These are phyloP conservation scores for Pestalotiopsis sp. DNA, from an alignment of 2,329 filamentous ascomycete genomes.

Conservation along the genomic window DNA sequence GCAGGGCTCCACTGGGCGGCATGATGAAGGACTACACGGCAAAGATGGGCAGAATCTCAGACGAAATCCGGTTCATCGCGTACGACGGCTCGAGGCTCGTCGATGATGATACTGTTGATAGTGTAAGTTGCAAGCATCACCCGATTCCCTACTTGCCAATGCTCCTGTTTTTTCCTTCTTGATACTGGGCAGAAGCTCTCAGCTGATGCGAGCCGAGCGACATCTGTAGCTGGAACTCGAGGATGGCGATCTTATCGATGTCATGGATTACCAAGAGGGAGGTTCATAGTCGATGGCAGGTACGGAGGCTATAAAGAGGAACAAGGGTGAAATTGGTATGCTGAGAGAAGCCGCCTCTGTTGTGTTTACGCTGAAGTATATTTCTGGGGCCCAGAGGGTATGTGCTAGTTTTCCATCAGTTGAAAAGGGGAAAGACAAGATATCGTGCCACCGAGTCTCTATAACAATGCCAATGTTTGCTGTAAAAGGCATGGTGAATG, in stretches of 20 bases:
- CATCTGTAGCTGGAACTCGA: slow-evolving; percentile 3
- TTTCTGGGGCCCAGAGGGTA: no score
- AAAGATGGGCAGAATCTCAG: background rate
- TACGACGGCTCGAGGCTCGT: background rate
- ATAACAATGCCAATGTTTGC: no score
- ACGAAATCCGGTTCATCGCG: background rate
- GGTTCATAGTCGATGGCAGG: background rate
- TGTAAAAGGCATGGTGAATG: no score
- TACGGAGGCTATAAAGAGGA: background rate
- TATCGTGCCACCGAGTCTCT: no score
- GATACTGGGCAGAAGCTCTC: background rate
- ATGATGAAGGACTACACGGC: background rate
- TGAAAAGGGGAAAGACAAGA: no score
- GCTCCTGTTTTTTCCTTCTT: no score
- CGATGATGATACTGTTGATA: background rate
- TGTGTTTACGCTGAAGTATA: no score
- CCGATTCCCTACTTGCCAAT: no score
- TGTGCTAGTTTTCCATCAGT: no score
- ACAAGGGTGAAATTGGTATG: background rate
- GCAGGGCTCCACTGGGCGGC: background rate
- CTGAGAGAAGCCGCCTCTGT: background rate
- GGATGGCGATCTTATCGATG: slow-evolving; percentile 6
- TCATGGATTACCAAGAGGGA: background rate
- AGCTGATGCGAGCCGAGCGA: background rate
- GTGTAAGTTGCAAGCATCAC: background rate